Evolutionary conservation across 2,329 filamentous ascomycete genomes (phyloP).

Genomic region (Cyphellophora europaea): DNA sequence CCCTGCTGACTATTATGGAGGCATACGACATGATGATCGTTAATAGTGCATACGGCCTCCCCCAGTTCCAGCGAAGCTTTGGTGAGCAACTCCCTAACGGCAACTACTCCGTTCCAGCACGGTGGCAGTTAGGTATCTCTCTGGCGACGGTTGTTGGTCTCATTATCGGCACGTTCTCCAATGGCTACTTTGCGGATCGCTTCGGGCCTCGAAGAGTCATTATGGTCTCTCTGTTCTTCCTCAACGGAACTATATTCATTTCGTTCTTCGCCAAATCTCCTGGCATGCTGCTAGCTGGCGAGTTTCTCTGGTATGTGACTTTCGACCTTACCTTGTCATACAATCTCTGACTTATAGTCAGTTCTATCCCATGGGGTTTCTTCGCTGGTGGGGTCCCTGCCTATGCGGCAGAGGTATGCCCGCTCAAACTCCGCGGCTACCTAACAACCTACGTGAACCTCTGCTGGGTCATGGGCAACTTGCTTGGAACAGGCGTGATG

Average conservation of each 20-base stretch:
- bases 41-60: slow-evolving; percentile 40
- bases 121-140: slow-evolving; percentile 48
- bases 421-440: slow-evolving; percentile 46
- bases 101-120: slow-evolving; percentile 37
- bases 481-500: slow-evolving; percentile 31
- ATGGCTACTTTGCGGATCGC: slow-evolving; percentile 55
- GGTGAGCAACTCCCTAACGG: no score
- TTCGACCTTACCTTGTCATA: no score
- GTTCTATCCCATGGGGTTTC: slow-evolving; percentile 39
- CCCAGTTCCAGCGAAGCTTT: slow-evolving; percentile 32
- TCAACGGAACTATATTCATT: slow-evolving; percentile 23
- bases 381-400: slow-evolving; percentile 36
- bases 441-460: slow-evolving; percentile 53
- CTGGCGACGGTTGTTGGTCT: slow-evolving; percentile 35
- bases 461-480: slow-evolving; percentile 52
- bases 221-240: slow-evolving; percentile 46
- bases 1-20: slow-evolving; percentile 42
- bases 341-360: no score
- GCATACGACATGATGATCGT: slow-evolving; percentile 45
- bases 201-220: slow-evolving; percentile 57
- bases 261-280: slow-evolving; percentile 28
- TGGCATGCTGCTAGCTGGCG: slow-evolving; percentile 21
- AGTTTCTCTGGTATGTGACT: slow-evolving; percentile 31
- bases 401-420: slow-evolving; percentile 59
- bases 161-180: slow-evolving; percentile 50